Conservation (phyloP, 2,329 filamentous ascomycete genomes). For the Xylaria hypoxylon region DNA sequence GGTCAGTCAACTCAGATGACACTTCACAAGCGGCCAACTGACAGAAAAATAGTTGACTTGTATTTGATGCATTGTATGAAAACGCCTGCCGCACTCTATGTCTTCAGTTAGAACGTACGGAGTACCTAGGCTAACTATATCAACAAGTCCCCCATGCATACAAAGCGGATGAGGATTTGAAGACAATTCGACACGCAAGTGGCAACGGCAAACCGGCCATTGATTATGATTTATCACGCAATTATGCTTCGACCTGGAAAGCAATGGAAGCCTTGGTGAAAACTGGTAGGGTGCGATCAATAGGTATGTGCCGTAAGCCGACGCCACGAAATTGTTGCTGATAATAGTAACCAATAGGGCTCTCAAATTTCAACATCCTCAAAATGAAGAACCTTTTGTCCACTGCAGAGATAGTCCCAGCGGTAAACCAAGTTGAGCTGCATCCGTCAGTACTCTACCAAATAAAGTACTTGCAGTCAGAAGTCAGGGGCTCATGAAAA, state of each 20-base stretch:
- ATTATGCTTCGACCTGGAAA: slow-evolving; percentile 36
- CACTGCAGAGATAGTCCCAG: slow-evolving; percentile 31
- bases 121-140: slow-evolving; percentile 22
- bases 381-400: slow-evolving; percentile 30
- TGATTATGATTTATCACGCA: slow-evolving; percentile 31
- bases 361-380: slow-evolving; percentile 37
- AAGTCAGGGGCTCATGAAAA: slow-evolving; percentile 16
- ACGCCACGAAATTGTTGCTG: slow-evolving; percentile 20
- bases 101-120: not conserved
- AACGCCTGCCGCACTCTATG: slow-evolving; percentile 5
- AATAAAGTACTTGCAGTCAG: slow-evolving; percentile 17
- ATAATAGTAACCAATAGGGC: slow-evolving; percentile 27
- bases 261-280: slow-evolving; percentile 38
- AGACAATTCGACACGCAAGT: slow-evolving; percentile 30
- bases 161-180: slow-evolving; percentile 29
- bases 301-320: slow-evolving; percentile 28
- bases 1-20: slow-evolving; percentile 24
- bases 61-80: slow-evolving; percentile 38
- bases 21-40: slow-evolving; percentile 16
- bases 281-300: slow-evolving; percentile 33
- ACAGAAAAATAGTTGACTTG: slow-evolving; percentile 34
- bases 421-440: slow-evolving; percentile 37
- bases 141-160: slow-evolving; percentile 36
- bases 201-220: slow-evolving; percentile 34
- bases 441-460: slow-evolving; percentile 32